Evolutionary conservation across 2,329 filamentous ascomycete species (phyloP).

Genomic region (Beauveria sp.): DNA sequence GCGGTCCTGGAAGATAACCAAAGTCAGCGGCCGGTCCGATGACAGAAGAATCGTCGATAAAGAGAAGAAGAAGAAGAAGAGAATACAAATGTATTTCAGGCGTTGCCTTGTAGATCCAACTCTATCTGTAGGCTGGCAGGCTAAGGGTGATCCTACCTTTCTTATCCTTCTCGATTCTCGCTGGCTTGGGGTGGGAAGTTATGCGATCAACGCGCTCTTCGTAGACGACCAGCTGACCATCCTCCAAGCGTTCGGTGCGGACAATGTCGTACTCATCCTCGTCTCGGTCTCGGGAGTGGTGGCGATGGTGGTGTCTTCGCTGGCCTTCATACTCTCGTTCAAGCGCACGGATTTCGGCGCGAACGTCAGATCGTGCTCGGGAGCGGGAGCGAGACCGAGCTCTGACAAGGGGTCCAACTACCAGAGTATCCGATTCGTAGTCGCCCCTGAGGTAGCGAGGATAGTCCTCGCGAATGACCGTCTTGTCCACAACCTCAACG

Average conservation of each 20-base stretch:
- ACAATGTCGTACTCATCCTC: slow-evolving; percentile 44
- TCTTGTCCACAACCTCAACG: slow-evolving; percentile 37
- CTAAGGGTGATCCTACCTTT: slow-evolving; percentile 94
- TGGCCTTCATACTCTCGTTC: slow-evolving; percentile 48
- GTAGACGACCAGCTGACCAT: slow-evolving; percentile 57
- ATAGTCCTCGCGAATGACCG: slow-evolving; percentile 42
- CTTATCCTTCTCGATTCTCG: slow-evolving; percentile 78
- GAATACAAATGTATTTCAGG: slow-evolving; percentile 8
- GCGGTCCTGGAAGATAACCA: slow-evolving; percentile 44
- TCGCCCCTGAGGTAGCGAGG: slow-evolving; percentile 28
- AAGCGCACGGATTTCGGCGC: slow-evolving; percentile 62
- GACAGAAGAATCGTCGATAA: slow-evolving; percentile 9
- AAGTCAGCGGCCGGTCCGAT: slow-evolving; percentile 24
- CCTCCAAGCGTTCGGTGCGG: slow-evolving; percentile 48
- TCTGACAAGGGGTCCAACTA: slow-evolving; percentile 31
- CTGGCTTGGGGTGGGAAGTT: slow-evolving; percentile 43
- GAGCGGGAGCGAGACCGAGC: slow-evolving; percentile 34
- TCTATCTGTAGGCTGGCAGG: slow-evolving; percentile 58
- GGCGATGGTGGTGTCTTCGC: slow-evolving; percentile 18
- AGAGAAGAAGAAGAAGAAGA: slow-evolving; percentile 15
- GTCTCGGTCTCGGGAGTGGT: slow-evolving; percentile 20
- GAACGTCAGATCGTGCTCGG: slow-evolving; percentile 49
- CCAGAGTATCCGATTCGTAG: slow-evolving; percentile 23
- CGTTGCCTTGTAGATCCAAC: slow-evolving; percentile 25
- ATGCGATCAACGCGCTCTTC: slow-evolving; percentile 51